Evolutionary conservation across 768 basidiomycete species (phyloP).

Genomic region (Suillus sp.): DNA sequence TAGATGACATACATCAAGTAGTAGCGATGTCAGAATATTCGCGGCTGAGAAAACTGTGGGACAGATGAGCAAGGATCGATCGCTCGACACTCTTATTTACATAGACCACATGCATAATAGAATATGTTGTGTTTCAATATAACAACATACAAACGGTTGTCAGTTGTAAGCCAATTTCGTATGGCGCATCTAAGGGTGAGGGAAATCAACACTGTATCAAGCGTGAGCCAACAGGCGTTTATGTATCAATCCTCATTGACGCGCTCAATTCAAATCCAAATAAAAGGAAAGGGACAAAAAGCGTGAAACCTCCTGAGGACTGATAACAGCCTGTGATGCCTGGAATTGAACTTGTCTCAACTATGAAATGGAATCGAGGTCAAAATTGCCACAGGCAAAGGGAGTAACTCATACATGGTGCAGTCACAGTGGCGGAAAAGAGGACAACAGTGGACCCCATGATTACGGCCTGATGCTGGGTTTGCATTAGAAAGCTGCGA

Average conservation of each 20-base stretch:
- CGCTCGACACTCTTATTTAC: neutral
- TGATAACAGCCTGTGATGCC: neutral
- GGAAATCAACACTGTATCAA: slow-evolving; percentile 7
- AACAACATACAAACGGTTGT: neutral
- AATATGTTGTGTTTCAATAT: slow-evolving; percentile 12
- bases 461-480: neutral
- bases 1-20: slow-evolving; percentile 1
- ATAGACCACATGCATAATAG: slow-evolving; percentile 13
- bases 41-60: slow-evolving; percentile 5
- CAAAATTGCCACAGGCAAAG: neutral
- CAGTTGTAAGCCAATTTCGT: neutral
- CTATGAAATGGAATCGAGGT: neutral
- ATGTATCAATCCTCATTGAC: neutral
- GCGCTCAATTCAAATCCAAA: slow-evolving; percentile 11
- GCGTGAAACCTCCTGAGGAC: neutral
- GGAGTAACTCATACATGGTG: neutral
- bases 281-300: slow-evolving; percentile 11
- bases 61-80: neutral
- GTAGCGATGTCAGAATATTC: slow-evolving; percentile 7
- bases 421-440: neutral
- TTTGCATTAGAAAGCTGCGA: neutral
- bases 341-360: neutral
- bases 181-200: slow-evolving; percentile 6
- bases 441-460: neutral
- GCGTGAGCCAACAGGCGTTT: neutral